phyloP scores from a whole-genome alignment of 768 basidiomycete genomes.

The Leccinum broughii region DNA sequence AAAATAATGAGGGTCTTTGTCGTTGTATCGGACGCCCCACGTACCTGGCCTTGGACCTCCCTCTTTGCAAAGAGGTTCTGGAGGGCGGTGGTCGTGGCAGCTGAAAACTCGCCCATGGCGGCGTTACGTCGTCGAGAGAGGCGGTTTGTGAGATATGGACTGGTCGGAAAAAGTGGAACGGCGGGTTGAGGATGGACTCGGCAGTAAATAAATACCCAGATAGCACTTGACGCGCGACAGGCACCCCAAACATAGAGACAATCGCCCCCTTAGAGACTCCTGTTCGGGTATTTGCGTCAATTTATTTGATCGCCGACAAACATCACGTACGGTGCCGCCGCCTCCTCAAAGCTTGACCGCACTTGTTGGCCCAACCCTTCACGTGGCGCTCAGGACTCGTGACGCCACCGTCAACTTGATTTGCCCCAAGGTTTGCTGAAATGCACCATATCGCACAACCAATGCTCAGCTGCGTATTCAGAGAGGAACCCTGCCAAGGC shows the following conservation, averaged over 20 bases:
- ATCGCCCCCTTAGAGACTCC: neutral
- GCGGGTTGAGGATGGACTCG: no score
- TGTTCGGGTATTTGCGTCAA: neutral
- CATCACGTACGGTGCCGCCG: no score
- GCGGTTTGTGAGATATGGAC: neutral
- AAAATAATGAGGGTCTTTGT: neutral
- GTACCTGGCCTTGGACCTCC: conserved; percentile 30
- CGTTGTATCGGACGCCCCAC: neutral
- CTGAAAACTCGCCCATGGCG: conserved; percentile 44
- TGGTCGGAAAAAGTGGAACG: neutral
- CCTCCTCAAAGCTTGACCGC: no score
- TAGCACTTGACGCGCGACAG: neutral
- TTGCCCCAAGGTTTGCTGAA: no score
- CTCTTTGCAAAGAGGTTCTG: conserved; percentile 20
- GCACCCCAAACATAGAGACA: neutral
- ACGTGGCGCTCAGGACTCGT: neutral
- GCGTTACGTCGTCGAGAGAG: neutral
- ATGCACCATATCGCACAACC: no score
- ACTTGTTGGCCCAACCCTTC: neutral
- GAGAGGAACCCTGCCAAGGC: neutral
- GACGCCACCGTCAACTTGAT: neutral
- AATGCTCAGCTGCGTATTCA: neutral
- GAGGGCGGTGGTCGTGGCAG: conserved; percentile 39
- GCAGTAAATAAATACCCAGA: neutral
- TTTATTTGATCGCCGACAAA: neutral